These are phyloP conservation scores for Catunica adiposa DNA, from an alignment of 2,329 filamentous ascomycete species.

Conservation along the genomic window DNA sequence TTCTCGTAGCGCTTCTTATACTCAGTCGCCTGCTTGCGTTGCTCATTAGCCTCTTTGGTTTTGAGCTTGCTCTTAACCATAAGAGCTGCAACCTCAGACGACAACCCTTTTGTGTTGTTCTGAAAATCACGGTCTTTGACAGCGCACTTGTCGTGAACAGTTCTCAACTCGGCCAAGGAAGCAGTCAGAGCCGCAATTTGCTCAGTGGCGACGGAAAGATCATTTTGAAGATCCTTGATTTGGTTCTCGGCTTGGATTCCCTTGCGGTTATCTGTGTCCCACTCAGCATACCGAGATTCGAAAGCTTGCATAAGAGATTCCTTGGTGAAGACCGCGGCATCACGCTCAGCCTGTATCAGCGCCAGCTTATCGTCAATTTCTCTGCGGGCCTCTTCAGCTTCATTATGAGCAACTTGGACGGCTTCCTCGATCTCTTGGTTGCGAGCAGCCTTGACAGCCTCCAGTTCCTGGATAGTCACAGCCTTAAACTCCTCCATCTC, in stretches of 20 bases:
- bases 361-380: constrained; percentile 2
- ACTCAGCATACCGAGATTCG: constrained; percentile 11
- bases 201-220: constrained; percentile 7
- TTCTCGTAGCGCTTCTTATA: constrained; percentile 14
- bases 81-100: constrained; percentile 9
- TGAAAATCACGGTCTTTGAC: constrained; percentile 8
- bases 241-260: neutral
- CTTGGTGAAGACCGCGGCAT: constrained; percentile 11
- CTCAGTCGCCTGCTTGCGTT: constrained; percentile 9
- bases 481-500: constrained; percentile 10
- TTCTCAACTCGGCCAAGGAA: constrained; percentile 1
- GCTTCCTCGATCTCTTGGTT: constrained; percentile 10
- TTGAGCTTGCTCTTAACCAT: constrained; percentile 12
- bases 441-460: constrained; percentile 3
- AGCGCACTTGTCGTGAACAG: constrained; percentile 10
- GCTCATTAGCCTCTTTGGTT: constrained; percentile 12
- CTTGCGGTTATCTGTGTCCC: constrained; percentile 9
- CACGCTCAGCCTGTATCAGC: constrained; percentile 10
- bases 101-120: constrained; percentile 7
- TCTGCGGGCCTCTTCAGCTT: constrained; percentile 5
- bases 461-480: constrained; percentile 1
- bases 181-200: neutral
- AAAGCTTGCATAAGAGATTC: constrained; percentile 12
- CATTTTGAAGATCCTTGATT: constrained; percentile 1
- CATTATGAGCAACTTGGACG: neutral